phyloP scores from a whole-genome alignment of 208 protist species.

The Sergeia podlipaevii region DNA sequence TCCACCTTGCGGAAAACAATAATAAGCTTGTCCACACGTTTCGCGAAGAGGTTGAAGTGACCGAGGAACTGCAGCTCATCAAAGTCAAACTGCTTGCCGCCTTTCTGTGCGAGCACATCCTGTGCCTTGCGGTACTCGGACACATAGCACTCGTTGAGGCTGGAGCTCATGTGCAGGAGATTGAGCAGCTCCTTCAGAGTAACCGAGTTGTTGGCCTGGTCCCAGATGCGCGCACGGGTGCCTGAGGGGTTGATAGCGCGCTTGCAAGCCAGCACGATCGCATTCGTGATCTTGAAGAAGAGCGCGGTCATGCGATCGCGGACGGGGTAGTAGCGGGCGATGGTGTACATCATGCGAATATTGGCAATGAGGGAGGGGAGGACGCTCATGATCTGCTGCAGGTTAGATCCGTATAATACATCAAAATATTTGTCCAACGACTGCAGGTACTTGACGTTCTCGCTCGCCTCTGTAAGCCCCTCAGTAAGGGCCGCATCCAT shows the following conservation, averaged over 20 bases:
- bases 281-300: conserved; percentile 97
- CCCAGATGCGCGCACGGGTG: conserved; percentile 88
- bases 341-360: conserved; percentile 97
- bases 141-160: conserved; percentile 93
- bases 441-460: conserved; percentile 97
- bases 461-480: conserved; percentile 96
- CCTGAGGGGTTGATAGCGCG: conserved; percentile 88
- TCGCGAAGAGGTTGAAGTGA: conserved; percentile 97
- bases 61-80: conserved; percentile 96
- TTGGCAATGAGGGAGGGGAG: conserved; percentile 95
- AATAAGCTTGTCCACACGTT: conserved; percentile 96
- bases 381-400: conserved; percentile 91
- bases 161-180: conserved; percentile 83
- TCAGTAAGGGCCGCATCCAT: conserved; percentile 92
- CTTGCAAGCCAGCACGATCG: conserved; percentile 95
- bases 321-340: conserved; percentile 96
- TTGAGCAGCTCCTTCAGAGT: conserved; percentile 75
- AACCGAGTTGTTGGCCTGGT: conserved; percentile 75
- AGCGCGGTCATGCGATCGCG: conserved; percentile 95
- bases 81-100: conserved; percentile 90
- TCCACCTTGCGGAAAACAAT: conserved; percentile 95
- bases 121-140: conserved; percentile 91
- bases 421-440: conserved; percentile 96
- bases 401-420: conserved; percentile 93
- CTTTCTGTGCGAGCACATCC: conserved; percentile 75